A percentile compares a stretch with the other conserved stretches of the same genome.
Evolutionary conservation across 495 filamentous ascomycete genomes (phyloP).

Genomic region (Parachaetomium inaequale): DNA sequence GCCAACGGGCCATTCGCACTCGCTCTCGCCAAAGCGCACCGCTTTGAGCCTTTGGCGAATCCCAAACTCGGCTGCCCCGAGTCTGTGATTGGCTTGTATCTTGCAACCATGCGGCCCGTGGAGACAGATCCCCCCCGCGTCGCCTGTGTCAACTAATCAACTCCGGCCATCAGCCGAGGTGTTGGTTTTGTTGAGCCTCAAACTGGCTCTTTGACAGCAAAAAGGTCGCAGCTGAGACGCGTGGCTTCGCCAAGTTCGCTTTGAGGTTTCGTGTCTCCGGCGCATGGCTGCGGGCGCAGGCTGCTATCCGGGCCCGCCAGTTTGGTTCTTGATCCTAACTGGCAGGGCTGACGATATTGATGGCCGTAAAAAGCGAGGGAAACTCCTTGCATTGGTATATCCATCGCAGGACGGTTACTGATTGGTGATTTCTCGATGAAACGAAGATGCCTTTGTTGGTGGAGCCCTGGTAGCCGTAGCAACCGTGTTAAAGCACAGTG

Average conservation of each 20-base stretch:
- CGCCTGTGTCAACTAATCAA: neutral
- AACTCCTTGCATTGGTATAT: no score
- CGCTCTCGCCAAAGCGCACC: constrained; percentile 2
- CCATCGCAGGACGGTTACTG: no score
- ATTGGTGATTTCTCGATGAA: no score
- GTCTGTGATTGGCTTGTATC: neutral
- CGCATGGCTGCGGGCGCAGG: neutral
- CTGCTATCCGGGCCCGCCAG: neutral
- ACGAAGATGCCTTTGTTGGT: no score
- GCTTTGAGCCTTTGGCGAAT: neutral
- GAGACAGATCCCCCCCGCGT: neutral
- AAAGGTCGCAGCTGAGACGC: neutral
- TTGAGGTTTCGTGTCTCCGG: no score
- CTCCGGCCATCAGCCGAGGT: neutral
- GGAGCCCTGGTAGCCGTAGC: no score
- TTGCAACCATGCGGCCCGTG: neutral
- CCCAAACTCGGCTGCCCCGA: neutral
- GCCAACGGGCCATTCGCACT: constrained; percentile 1
- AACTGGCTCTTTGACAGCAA: neutral
- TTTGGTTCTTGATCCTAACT: neutral
- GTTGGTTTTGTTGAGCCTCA: neutral
- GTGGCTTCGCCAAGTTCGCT: no score
- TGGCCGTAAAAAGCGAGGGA: neutral
- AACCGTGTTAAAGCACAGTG: no score
- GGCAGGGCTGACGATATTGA: no score